A percentile compares a stretch with the other conserved stretches of the same genome.
Evolutionary conservation across 495 filamentous ascomycete genomes (phyloP).

Genomic region (Aeminium ludgeri): DNA sequence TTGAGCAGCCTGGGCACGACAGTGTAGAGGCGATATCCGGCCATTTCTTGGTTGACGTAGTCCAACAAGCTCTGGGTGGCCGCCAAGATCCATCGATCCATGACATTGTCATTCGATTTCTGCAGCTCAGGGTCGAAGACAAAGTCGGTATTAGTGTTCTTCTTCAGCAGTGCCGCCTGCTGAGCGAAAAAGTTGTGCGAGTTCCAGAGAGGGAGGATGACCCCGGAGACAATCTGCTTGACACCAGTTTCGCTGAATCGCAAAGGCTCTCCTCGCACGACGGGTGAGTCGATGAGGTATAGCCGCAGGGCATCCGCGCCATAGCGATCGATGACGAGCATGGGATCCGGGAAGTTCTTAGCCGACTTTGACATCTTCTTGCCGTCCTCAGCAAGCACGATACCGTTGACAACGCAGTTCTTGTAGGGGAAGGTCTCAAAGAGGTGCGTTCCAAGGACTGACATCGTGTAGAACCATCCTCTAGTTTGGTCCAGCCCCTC

Average conservation of each 20-base stretch:
- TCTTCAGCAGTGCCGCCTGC: slow-evolving; percentile 86
- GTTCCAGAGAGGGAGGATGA: slow-evolving; percentile 90
- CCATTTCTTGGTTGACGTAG: slow-evolving; percentile 94
- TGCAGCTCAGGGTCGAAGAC: slow-evolving; percentile 63
- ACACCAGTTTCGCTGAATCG: slow-evolving; percentile 86
- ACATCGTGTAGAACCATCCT: slow-evolving; percentile 94
- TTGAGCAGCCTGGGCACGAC: slow-evolving; percentile 78
- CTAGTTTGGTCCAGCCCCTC: slow-evolving; percentile 90
- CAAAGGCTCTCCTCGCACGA: slow-evolving; percentile 81
- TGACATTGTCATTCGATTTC: slow-evolving; percentile 68
- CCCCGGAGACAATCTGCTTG: slow-evolving; percentile 89
- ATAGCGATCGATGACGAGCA: slow-evolving; percentile 67
- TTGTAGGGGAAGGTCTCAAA: slow-evolving; percentile 83
- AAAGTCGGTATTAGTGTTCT: slow-evolving; percentile 63
- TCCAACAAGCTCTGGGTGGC: slow-evolving; percentile 81
- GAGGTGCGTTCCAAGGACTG: slow-evolving; percentile 78
- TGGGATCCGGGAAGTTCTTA: slow-evolving; percentile 93
- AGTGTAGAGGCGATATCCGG: slow-evolving; percentile 54
- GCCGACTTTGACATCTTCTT: slow-evolving; percentile 99
- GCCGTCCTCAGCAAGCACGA: slow-evolving; percentile 87
- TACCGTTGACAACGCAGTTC: slow-evolving; percentile 94
- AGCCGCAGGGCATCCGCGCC: slow-evolving; percentile 87
- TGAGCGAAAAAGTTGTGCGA: slow-evolving; percentile 95
- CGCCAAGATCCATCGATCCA: slow-evolving; percentile 94
- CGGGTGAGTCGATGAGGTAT: slow-evolving; percentile 94